Evolutionary conservation across 2,329 filamentous ascomycete species (phyloP).

Genomic region (Calonectria honghensis): DNA sequence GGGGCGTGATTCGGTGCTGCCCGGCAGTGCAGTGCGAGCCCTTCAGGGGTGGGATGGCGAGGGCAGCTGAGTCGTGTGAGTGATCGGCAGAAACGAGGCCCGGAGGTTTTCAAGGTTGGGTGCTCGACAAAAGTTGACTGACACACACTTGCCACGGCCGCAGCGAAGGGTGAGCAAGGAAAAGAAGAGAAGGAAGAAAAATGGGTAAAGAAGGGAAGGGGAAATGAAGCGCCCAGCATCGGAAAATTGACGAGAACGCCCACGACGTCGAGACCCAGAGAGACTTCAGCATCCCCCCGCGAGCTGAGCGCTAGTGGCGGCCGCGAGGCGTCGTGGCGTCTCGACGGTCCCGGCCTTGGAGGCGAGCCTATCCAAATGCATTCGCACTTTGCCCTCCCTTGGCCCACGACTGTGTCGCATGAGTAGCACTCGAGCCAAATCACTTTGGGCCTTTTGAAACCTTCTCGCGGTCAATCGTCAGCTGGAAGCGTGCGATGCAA

Average conservation of each 20-base stretch:
- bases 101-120: not conserved
- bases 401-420: not conserved
- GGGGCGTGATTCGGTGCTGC: not conserved
- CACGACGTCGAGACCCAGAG: constrained; percentile 12
- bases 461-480: constrained; percentile 1
- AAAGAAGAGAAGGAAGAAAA: not conserved
- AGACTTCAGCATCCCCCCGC: constrained; percentile 20
- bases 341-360: constrained; percentile 57
- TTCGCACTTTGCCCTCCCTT: not conserved
- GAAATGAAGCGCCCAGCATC: not conserved
- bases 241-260: constrained; percentile 16
- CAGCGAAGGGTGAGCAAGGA: not conserved
- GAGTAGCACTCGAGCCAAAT: not conserved
- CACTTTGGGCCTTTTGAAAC: not conserved
- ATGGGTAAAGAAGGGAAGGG: not conserved
- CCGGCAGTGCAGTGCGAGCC: not conserved
- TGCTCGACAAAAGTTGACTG: not conserved
- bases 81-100: not conserved
- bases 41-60: constrained; percentile 1
- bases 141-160: not conserved
- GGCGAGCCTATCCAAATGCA: constrained; percentile 21
- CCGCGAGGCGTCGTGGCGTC: constrained; percentile 39
- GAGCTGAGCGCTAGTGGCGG: constrained; percentile 49
- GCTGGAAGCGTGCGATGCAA: constrained; percentile 10
- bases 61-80: constrained; percentile 1